Evolutionary conservation across 257 asterid species (phyloP), one percentile per base, ranked within the genome.

Genomic region (Leonotis leonurus): DNA sequence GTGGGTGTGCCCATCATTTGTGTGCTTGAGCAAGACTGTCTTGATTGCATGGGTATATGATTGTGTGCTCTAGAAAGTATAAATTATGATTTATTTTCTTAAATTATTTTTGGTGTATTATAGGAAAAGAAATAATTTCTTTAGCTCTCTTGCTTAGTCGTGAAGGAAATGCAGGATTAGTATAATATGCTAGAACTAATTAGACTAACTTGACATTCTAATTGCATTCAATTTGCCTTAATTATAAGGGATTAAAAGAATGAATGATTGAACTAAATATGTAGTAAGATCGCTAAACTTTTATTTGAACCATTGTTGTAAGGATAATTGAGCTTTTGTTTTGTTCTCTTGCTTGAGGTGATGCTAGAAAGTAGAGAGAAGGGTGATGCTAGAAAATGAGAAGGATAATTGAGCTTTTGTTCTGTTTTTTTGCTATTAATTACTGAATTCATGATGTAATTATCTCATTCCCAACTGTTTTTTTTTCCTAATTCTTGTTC

Each of bases 21-120:
- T 62, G 99, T 96, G 44, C 83, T 93, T 3, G 99, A 93, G 83
- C 61, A 79, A 69, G 74, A 93, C 97, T 37, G 50, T 45, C 95
- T 90, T 63, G 89, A 80, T 53, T 96, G 90, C n/a, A n/a, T n/a
- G 72, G 99, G 99, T 78, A 70, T 16, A 6, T 9, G 16, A 37
- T 37, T 48, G 75, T 39, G 18, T 6, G 24, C 25, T 10, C 14
- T 13, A 2, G 10, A 5, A 33, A 22, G 56, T 33, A 43, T 43
- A 2, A 2, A 32, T 30, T 62, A 7, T 52, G 22, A 17, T 36
- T 65, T 29, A 17, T 26, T 53, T 0, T 46, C 51, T 14, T 58
- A 56, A 36, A 48, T 54, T 52, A 18, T 43, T 5, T 11, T 5
- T 3, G 50, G 14, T 1, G 16, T 39, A 26, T n/a, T 21, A 3